A percentile compares a stretch with the other conserved stretches of the same genome.
phyloP scores from a whole-genome alignment of 2,329 filamentous ascomycete species.

The Arthrobotrys musiformis region DNA sequence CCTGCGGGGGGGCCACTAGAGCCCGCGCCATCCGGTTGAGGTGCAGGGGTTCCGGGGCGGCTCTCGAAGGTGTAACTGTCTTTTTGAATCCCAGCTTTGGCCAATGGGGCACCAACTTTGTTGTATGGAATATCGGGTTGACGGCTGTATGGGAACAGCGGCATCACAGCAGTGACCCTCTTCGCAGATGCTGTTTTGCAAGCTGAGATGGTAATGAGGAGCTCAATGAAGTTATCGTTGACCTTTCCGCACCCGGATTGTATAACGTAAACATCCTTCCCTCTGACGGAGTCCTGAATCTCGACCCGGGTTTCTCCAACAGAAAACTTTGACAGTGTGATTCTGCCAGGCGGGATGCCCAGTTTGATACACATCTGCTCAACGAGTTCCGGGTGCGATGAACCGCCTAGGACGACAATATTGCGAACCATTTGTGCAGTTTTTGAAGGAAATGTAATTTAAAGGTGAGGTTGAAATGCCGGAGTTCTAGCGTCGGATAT shows the following conservation, averaged over 20 bases:
- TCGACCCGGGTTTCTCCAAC: slow-evolving; percentile 95
- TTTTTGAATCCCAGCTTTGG: slow-evolving; percentile 70
- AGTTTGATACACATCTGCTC: slow-evolving; percentile 88
- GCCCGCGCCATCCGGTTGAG: slow-evolving; percentile 60
- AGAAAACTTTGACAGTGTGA: slow-evolving; percentile 89
- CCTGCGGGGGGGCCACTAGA: slow-evolving; percentile 56
- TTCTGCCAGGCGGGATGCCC: slow-evolving; percentile 83
- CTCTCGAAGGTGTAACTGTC: slow-evolving; percentile 87
- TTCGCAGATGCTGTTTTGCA: slow-evolving; percentile 95
- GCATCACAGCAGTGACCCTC: slow-evolving; percentile 90
- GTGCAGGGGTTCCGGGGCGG: slow-evolving; percentile 84
- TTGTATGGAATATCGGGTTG: slow-evolving; percentile 98
- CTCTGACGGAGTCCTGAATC: slow-evolving; percentile 94
- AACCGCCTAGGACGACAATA: slow-evolving; percentile 88
- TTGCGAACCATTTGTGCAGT: slow-evolving; percentile 58
- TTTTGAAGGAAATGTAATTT: background rate
- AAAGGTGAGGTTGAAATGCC: background rate
- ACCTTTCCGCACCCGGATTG: slow-evolving; percentile 91
- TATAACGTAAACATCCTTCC: slow-evolving; percentile 98
- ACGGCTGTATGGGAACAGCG: slow-evolving; percentile 94
- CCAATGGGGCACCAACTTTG: slow-evolving; percentile 88
- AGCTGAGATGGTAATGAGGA: slow-evolving; percentile 97
- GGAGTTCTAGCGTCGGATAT: no score
- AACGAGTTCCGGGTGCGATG: slow-evolving; percentile 87
- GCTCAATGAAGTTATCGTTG: slow-evolving; percentile 95